These are phyloP conservation scores for Odontarrhena argentea DNA, from an alignment of 345 rosid genomes.

Conservation along the genomic window DNA sequence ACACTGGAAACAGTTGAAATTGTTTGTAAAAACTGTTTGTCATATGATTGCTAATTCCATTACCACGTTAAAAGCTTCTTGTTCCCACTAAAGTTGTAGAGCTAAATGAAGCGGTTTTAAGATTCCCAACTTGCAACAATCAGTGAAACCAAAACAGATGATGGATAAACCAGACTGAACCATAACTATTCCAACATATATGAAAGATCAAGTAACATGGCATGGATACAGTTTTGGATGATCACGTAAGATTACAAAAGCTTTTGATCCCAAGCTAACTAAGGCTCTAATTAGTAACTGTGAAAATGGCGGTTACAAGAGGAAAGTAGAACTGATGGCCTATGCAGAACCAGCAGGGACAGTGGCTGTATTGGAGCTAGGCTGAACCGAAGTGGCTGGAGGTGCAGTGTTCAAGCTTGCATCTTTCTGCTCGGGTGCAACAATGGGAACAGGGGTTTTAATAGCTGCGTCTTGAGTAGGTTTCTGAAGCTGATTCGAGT, in stretches of 20 bases:
- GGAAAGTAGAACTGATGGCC: constrained; percentile 16
- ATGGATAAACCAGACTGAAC: constrained; percentile 19
- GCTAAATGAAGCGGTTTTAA: constrained; percentile 5
- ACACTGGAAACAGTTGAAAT: constrained; percentile 14
- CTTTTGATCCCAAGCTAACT: constrained; percentile 33
- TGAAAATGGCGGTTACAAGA: constrained; percentile 34
- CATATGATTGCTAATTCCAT: no score
- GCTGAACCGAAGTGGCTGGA: constrained; percentile 36
- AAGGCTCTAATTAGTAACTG: constrained; percentile 29
- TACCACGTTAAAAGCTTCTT: background rate
- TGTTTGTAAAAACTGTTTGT: constrained; percentile 21
- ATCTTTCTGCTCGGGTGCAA: constrained; percentile 28
- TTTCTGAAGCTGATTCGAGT: constrained; percentile 42
- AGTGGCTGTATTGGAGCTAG: constrained; percentile 32
- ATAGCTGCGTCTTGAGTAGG: constrained; percentile 25
- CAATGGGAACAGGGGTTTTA: constrained; percentile 29
- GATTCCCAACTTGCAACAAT: background rate
- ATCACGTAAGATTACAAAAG: constrained; percentile 26
- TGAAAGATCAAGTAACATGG: constrained; percentile 25
- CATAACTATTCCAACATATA: constrained; percentile 22
- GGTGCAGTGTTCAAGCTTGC: constrained; percentile 23
- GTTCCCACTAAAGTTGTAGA: background rate
- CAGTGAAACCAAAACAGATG: background rate
- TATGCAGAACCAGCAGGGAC: constrained; percentile 35
- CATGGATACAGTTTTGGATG: constrained; percentile 26